Percentiles rank a stretch among this genome's conserved stretches.
phyloP scores from a whole-genome alignment of 2,329 filamentous ascomycete species.

The Ilyonectria robusta region DNA sequence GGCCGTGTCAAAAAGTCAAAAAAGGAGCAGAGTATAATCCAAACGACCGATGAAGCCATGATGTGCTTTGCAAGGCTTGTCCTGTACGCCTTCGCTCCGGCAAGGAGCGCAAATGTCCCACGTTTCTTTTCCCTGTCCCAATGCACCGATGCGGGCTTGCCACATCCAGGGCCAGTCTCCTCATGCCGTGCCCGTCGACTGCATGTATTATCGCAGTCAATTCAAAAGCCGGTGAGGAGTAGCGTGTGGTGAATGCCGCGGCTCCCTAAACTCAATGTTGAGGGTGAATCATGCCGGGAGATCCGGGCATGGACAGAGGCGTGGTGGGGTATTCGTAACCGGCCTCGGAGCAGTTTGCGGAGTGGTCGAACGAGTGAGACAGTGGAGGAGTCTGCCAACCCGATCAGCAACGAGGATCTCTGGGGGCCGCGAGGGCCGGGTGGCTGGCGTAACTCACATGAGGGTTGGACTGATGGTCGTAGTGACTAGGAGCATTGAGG shows the following conservation, averaged over 20 bases:
- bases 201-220: slow-evolving; percentile 3
- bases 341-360: slow-evolving; percentile 72
- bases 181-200: slow-evolving; percentile 4
- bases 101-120: slow-evolving; percentile 35
- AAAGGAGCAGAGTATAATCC: slow-evolving; percentile 39
- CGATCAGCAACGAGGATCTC: slow-evolving; percentile 65
- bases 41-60: slow-evolving; percentile 46
- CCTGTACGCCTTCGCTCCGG: slow-evolving; percentile 40
- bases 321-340: slow-evolving; percentile 78
- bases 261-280: slow-evolving; percentile 32
- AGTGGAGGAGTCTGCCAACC: slow-evolving; percentile 80
- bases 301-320: slow-evolving; percentile 80
- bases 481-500: slow-evolving; percentile 71
- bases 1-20: slow-evolving; percentile 26
- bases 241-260: slow-evolving; percentile 8
- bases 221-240: slow-evolving; percentile 4
- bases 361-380: slow-evolving; percentile 80
- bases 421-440: slow-evolving; percentile 54
- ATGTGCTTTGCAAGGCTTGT: slow-evolving; percentile 38
- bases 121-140: slow-evolving; percentile 30
- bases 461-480: slow-evolving; percentile 78
- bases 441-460: slow-evolving; percentile 76
- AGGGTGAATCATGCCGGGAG: slow-evolving; percentile 66
- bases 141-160: slow-evolving; percentile 17
- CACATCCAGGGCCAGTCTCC: slow-evolving; percentile 9